phyloP scores from a whole-genome alignment of 1,284 basidiomycete genomes.

The Sutorius eximius region DNA sequence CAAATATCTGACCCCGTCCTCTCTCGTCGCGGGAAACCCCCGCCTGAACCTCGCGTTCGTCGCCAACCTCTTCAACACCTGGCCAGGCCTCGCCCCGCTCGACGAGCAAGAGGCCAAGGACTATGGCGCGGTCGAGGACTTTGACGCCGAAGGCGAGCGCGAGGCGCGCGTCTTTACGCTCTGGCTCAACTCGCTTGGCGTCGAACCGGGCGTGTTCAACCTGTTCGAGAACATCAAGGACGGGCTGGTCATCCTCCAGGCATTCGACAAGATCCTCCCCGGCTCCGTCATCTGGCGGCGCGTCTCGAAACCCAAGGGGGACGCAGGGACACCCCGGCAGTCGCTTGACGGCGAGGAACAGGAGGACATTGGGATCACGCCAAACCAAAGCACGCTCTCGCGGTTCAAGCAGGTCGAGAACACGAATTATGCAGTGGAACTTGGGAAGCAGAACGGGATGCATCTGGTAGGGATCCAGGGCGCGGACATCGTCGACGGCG shows the following conservation, averaged over 20 bases:
- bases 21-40: constrained; percentile 93
- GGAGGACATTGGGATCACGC: constrained; percentile 74
- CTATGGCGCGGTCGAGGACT: constrained; percentile 90
- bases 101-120: constrained; percentile 87
- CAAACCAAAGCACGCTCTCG: constrained; percentile 82
- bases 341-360: constrained; percentile 58
- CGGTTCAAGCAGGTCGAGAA: constrained; percentile 98
- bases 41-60: constrained; percentile 98
- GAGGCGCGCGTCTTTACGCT: constrained; percentile 97
- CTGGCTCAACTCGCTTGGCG: constrained; percentile 96
- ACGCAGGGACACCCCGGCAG: constrained; percentile 41
- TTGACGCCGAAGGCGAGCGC: constrained; percentile 97
- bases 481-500: constrained; percentile 93
- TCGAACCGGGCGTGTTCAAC: constrained; percentile 95
- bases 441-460: constrained; percentile 91
- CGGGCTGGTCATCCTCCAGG: constrained; percentile 89
- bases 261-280: constrained; percentile 94
- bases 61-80: constrained; percentile 97
- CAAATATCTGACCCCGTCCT: constrained; percentile 92
- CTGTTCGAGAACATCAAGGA: constrained; percentile 95
- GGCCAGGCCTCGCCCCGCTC: constrained; percentile 89
- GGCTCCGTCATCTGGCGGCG: constrained; percentile 93
- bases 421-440: constrained; percentile 94
- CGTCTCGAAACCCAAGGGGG: constrained; percentile 88
- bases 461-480: constrained; percentile 98